Percentiles rank a stretch among this genome's conserved stretches.
Conservation (phyloP, 2,329 filamentous ascomycete species). For the Lasiodiplodia theobromae region DNA sequence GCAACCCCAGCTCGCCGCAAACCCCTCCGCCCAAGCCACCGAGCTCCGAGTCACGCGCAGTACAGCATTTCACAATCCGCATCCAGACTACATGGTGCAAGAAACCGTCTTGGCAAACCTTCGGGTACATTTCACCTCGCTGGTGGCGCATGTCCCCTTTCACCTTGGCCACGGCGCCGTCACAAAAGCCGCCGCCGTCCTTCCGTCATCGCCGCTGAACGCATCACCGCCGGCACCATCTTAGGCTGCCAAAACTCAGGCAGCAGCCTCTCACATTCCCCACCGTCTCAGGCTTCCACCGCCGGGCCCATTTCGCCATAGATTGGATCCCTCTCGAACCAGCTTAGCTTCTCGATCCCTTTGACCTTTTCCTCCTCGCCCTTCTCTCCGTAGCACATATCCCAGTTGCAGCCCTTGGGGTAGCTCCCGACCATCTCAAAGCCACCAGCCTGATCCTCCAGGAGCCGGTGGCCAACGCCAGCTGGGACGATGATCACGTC, state of each 20-base stretch:
- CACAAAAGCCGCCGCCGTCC: not conserved
- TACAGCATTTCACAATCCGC: not conserved
- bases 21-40: constrained; percentile 7
- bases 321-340: constrained; percentile 68
- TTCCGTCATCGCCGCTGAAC: constrained; percentile 9
- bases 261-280: not conserved
- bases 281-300: constrained; percentile 46
- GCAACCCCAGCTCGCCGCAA: constrained; percentile 17
- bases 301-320: constrained; percentile 63
- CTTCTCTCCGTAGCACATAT: constrained; percentile 73
- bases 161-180: constrained; percentile 4
- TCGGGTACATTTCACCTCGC: not conserved
- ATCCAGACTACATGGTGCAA: not conserved
- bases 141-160: not conserved
- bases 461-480: constrained; percentile 68
- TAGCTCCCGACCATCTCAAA: constrained; percentile 75
- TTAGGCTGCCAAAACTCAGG: constrained; percentile 3
- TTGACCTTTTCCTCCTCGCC: constrained; percentile 63
- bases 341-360: constrained; percentile 57
- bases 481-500: constrained; percentile 72
- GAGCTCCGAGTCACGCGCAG: constrained; percentile 16
- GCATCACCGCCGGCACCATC: not conserved
- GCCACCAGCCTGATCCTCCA: constrained; percentile 62
- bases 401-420: constrained; percentile 65
- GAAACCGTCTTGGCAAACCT: not conserved